phyloP scores from a whole-genome alignment of 2,329 filamentous ascomycete species.

The Paramyrothecium sp. region DNA sequence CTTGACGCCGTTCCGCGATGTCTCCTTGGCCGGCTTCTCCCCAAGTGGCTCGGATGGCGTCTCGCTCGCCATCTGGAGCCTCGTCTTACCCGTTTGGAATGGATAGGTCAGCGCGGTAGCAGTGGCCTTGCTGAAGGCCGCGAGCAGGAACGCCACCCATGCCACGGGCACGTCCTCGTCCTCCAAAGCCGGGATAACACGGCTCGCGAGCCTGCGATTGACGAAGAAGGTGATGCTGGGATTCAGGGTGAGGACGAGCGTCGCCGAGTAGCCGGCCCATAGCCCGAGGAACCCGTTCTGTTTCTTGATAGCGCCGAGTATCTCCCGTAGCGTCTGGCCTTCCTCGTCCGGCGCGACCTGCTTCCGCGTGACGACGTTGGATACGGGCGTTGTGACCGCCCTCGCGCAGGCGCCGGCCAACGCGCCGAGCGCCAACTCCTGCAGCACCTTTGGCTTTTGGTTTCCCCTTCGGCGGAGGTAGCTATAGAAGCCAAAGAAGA shows the following conservation, averaged over 20 bases:
- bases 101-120: constrained; percentile 81
- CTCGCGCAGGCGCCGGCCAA: constrained; percentile 73
- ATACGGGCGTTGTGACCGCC: constrained; percentile 74
- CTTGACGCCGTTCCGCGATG: constrained; percentile 4
- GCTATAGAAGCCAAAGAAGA: constrained; percentile 84
- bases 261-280: constrained; percentile 86
- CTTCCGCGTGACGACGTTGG: constrained; percentile 79
- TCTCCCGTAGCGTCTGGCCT: constrained; percentile 47
- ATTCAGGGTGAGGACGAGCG: constrained; percentile 77
- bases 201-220: constrained; percentile 67
- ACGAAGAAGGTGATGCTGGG: constrained; percentile 84
- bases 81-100: constrained; percentile 79
- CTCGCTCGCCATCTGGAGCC: constrained; percentile 62
- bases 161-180: constrained; percentile 36
- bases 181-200: constrained; percentile 50
- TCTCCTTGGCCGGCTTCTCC: constrained; percentile 5
- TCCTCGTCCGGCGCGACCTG: constrained; percentile 60
- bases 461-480: constrained; percentile 36
- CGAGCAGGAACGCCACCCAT: constrained; percentile 48
- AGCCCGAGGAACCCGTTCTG: constrained; percentile 75
- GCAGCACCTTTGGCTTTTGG: constrained; percentile 55
- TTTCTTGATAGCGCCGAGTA: constrained; percentile 59
- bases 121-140: constrained; percentile 75
- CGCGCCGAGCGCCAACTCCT: constrained; percentile 74
- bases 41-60: neutral